Conservation (phyloP, 768 basidiomycete species). For the Termitomyces sp. region DNA sequence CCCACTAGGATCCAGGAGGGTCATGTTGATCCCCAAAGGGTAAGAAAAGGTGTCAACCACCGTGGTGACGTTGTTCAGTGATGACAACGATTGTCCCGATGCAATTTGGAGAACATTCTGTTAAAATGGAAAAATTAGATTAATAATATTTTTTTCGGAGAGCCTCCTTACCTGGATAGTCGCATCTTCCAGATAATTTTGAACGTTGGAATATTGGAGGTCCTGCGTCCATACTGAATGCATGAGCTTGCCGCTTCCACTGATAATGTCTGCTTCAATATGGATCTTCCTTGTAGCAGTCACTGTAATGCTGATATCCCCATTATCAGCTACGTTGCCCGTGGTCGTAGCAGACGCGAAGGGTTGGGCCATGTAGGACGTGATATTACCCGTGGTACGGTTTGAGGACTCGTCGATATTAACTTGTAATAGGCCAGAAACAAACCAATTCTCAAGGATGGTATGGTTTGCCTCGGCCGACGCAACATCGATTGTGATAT, state of each 20-base stretch:
- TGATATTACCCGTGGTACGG: slow-evolving; percentile 66
- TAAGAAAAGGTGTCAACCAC: slow-evolving; percentile 39
- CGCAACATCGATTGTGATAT: slow-evolving; percentile 64
- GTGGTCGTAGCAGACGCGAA: slow-evolving; percentile 48
- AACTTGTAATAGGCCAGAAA: slow-evolving; percentile 67
- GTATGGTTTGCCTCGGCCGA: slow-evolving; percentile 63
- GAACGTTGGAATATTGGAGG: slow-evolving; percentile 55
- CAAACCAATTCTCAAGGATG: slow-evolving; percentile 71
- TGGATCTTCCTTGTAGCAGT: slow-evolving; percentile 47
- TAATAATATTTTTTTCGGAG: not conserved
- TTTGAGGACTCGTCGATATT: slow-evolving; percentile 52
- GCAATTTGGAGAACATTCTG: slow-evolving; percentile 38
- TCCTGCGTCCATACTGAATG: slow-evolving; percentile 55
- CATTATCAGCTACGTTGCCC: slow-evolving; percentile 31
- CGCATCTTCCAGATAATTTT: slow-evolving; percentile 50
- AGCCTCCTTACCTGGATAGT: slow-evolving; percentile 29
- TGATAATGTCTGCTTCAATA: slow-evolving; percentile 56
- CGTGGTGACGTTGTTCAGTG: slow-evolving; percentile 30
- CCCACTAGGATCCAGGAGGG: slow-evolving; percentile 26
- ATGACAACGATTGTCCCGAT: slow-evolving; percentile 29
- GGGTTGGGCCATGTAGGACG: slow-evolving; percentile 46
- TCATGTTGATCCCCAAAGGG: slow-evolving; percentile 41
- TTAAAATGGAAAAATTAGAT: not conserved
- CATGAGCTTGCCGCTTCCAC: slow-evolving; percentile 55
- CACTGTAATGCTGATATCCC: slow-evolving; percentile 60